Evolutionary conservation across 495 filamentous ascomycete genomes (phyloP).

Genomic region (Cladorrhinum samala): DNA sequence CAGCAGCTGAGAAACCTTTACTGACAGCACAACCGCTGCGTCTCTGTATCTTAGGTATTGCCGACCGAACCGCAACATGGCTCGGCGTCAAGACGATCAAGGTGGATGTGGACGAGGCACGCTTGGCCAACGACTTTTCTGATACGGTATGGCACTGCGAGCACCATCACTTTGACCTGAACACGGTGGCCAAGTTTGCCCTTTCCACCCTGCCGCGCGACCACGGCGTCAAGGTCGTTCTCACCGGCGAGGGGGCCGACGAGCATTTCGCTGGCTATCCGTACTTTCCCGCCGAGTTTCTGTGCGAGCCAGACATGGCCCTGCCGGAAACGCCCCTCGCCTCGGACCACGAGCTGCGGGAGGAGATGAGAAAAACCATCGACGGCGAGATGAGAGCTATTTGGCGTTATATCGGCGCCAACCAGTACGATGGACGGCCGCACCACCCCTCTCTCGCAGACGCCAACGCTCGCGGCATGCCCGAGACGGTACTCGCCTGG

Average conservation of each 20-base stretch:
- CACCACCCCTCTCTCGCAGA: background rate
- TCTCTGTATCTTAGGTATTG: too few relatives aligned
- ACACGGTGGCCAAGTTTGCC: conserved; percentile 41
- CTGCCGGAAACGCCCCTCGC: conserved; percentile 21
- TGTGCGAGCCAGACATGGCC: conserved; percentile 40
- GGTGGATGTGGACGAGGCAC: conserved; percentile 39
- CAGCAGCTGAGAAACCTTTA: background rate
- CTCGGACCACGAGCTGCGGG: conserved; percentile 5
- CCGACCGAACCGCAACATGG: conserved; percentile 44
- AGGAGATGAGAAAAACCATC: conserved; percentile 6
- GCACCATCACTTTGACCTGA: conserved; percentile 39
- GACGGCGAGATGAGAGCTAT: background rate
- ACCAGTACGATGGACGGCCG: background rate
- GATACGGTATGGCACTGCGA: conserved; percentile 47
- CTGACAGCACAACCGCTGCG: conserved; percentile 24
- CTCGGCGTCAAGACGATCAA: conserved; percentile 43
- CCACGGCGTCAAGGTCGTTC: conserved; percentile 43
- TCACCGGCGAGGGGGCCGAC: conserved; percentile 50
- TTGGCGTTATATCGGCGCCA: background rate
- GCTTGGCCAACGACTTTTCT: conserved; percentile 39
- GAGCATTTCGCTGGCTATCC: conserved; percentile 50
- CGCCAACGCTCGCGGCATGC: conserved; percentile 1
- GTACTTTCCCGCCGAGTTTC: conserved; percentile 34
- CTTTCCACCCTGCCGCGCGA: conserved; percentile 38
- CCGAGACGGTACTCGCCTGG: background rate